A percentile compares a stretch with the other conserved stretches of the same genome.
phyloP scores from a whole-genome alignment of 2,329 filamentous ascomycete genomes.

The Ophiostoma australiae region DNA sequence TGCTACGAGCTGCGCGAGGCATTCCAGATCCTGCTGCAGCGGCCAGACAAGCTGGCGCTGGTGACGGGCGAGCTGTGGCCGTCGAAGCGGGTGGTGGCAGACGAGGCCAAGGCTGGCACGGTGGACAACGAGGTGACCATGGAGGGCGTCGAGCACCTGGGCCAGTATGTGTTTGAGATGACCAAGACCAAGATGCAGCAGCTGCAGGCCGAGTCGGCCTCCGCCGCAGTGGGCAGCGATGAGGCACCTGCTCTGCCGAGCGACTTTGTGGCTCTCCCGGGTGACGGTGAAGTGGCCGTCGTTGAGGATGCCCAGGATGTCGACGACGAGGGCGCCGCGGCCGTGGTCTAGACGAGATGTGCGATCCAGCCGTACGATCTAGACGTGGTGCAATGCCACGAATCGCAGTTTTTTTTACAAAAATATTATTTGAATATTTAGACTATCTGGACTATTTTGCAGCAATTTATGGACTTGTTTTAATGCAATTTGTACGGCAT shows the following conservation, averaged over 20 bases:
- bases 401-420: too few relatives aligned
- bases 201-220: conserved; percentile 35
- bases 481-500: too few relatives aligned
- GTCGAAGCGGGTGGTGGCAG: conserved; percentile 49
- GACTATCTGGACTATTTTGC: too few relatives aligned
- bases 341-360: background rate
- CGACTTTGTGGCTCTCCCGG: conserved; percentile 25
- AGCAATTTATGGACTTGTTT: too few relatives aligned
- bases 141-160: conserved; percentile 88
- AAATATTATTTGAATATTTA: too few relatives aligned
- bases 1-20: conserved; percentile 84
- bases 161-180: conserved; percentile 97
- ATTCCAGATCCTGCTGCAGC: conserved; percentile 70
- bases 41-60: conserved; percentile 76
- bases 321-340: conserved; percentile 8
- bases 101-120: conserved; percentile 47
- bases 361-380: background rate
- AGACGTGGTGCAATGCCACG: background rate
- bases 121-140: conserved; percentile 63
- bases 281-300: conserved; percentile 17
- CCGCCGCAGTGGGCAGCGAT: background rate
- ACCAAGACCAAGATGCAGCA: conserved; percentile 59
- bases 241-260: background rate
- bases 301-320: conserved; percentile 6
- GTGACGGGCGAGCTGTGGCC: conserved; percentile 85